Percentiles rank a stretch among this genome's conserved stretches.
Conservation (phyloP, 2,329 filamentous ascomycete genomes). For the Aspergillus sp. region DNA sequence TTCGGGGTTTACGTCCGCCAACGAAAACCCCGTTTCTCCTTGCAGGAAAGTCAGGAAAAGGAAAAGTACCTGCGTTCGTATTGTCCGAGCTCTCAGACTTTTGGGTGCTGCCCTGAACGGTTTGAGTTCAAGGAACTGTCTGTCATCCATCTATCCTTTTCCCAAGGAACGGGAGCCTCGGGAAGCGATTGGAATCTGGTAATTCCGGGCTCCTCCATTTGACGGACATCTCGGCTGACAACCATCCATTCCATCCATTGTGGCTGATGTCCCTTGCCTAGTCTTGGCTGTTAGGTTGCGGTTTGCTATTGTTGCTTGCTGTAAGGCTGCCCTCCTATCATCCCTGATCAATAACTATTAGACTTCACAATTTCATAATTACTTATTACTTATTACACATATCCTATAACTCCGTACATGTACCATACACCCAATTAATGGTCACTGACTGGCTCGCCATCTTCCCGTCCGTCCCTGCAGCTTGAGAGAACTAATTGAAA, state of each 20-base stretch:
- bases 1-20: slow-evolving; percentile 10
- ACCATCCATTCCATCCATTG: background rate
- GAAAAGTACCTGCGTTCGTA: background rate
- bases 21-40: slow-evolving; percentile 16
- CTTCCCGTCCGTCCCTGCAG: background rate
- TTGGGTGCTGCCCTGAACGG: background rate
- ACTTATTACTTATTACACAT: background rate
- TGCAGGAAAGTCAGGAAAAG: slow-evolving; percentile 14
- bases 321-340: too few relatives aligned
- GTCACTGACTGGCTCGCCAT: background rate
- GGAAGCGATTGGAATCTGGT: background rate
- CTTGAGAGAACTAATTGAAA: background rate
- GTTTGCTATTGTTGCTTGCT: background rate
- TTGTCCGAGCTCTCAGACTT: background rate
- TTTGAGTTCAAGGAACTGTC: background rate
- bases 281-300: background rate
- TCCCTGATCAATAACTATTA: too few relatives aligned
- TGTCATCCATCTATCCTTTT: background rate
- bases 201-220: background rate
- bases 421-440: background rate
- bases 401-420: background rate
- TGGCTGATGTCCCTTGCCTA: slow-evolving; percentile 2
- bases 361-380: background rate
- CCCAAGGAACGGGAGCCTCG: background rate
- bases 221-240: background rate